A percentile compares a stretch with the other conserved stretches of the same genome.
These are phyloP conservation scores for Trapa bicornis DNA, from an alignment of 345 rosid genomes.

Conservation along the genomic window DNA sequence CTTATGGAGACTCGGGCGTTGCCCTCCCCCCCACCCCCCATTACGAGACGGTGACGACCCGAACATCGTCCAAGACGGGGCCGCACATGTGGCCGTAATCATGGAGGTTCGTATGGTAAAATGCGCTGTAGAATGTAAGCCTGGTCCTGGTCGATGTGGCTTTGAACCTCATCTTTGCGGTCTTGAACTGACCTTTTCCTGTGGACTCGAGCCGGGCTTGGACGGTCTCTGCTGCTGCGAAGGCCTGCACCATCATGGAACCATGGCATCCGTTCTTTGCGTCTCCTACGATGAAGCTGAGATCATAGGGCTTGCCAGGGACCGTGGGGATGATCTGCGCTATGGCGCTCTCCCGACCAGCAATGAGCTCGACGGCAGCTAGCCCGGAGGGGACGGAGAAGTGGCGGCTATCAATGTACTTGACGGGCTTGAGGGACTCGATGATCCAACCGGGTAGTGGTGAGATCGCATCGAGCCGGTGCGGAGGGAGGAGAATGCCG, in stretches of 20 bases:
- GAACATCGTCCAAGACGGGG: slow-evolving; percentile 66
- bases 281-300: slow-evolving; percentile 52
- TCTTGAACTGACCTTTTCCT: slow-evolving; percentile 43
- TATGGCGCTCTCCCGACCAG: slow-evolving; percentile 76
- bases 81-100: slow-evolving; percentile 83
- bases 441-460: slow-evolving; percentile 85
- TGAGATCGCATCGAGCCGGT: slow-evolving; percentile 35
- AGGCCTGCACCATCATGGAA: slow-evolving; percentile 74
- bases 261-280: slow-evolving; percentile 73
- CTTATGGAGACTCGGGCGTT: no score
- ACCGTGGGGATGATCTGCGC: slow-evolving; percentile 65
- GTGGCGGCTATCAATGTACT: slow-evolving; percentile 56
- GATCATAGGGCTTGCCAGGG: slow-evolving; percentile 30
- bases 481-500: slow-evolving; percentile 62
- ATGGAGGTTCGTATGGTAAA: slow-evolving; percentile 57
- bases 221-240: slow-evolving; percentile 33
- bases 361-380: slow-evolving; percentile 51
- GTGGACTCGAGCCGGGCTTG: slow-evolving; percentile 31
- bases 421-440: slow-evolving; percentile 74
- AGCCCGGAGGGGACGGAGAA: slow-evolving; percentile 53
- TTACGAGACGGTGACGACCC: slow-evolving; percentile 17
- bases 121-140: slow-evolving; percentile 54
- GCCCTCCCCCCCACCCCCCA: background rate
- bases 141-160: slow-evolving; percentile 45
- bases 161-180: slow-evolving; percentile 31